phyloP scores from a whole-genome alignment of 306 rosid species.

The Cicer chorassanicum region DNA sequence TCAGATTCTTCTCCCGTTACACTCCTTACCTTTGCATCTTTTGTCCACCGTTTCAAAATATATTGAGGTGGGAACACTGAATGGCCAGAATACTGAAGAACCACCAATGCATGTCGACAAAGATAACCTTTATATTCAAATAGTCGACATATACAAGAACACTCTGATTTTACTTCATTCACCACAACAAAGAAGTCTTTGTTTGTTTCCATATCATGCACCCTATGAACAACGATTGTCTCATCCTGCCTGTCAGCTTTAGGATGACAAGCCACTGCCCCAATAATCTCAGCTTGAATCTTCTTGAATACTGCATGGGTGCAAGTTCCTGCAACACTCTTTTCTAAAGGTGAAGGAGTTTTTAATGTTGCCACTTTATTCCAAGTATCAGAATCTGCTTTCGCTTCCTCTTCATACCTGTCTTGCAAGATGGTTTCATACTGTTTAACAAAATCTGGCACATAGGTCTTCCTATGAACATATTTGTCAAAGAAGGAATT shows the following conservation, averaged over 20 bases:
- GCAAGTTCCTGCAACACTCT: constrained; percentile 79
- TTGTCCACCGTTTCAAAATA: constrained; percentile 91
- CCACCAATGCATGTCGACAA: constrained; percentile 93
- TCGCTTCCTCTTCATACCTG: constrained; percentile 98
- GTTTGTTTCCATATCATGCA: constrained; percentile 81
- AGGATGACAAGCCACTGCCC: constrained; percentile 96
- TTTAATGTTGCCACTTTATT: constrained; percentile 72
- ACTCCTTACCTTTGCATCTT: constrained; percentile 77
- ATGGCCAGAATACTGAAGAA: constrained; percentile 86
- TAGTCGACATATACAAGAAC: constrained; percentile 82
- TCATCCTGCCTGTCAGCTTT: constrained; percentile 81
- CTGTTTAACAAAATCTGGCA: constrained; percentile 84
- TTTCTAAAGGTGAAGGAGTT: constrained; percentile 97
- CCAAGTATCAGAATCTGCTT: constrained; percentile 95
- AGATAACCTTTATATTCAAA: constrained; percentile 95
- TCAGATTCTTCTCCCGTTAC: constrained; percentile 70
- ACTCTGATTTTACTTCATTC: constrained; percentile 73
- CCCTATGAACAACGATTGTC: constrained; percentile 58
- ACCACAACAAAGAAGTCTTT: constrained; percentile 72
- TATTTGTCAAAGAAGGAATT: constrained; percentile 91
- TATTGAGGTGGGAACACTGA: constrained; percentile 80
- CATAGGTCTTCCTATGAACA: constrained; percentile 89
- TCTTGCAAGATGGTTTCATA: constrained; percentile 88
- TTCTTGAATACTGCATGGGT: constrained; percentile 87
- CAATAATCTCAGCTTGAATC: constrained; percentile 93